Base-by-base conservation (phyloP, 176 grass and related monocot species). In the Lolium rigidum region DNA sequence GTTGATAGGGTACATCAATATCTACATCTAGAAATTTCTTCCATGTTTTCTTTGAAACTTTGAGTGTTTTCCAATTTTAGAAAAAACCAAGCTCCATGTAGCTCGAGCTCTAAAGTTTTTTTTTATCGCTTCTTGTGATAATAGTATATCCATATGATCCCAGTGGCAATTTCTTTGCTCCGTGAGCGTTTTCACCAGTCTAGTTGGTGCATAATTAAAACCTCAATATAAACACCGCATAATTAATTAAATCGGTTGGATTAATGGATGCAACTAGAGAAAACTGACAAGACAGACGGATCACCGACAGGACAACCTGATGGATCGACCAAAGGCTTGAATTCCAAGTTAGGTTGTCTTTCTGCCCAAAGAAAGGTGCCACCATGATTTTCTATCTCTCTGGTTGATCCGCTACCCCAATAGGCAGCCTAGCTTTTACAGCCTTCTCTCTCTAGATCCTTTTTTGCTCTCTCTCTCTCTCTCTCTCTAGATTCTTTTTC, bases 221-320 rank as follows among this genome's bases (percentile, higher is more conserved):
- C 48, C n/a, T 12, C 10, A 50, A 13, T 13, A 13, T 58, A 58
- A 58, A 59, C 57, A 59, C 20, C 20, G 9, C 1, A 5, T 13
- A 16, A 5, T 55, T 58, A 58, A 58, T 20, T 54, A 17, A 54
- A 54, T 17, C 51, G 51, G 15, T 17, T 58, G 56, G 7, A 58
- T 55, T 55, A 55, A 55, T 50, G 48, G 48, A 50, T 55, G 15
- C 56, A 60, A 60, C 3, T 37, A 28, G 63, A 74, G 26, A 8
- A n/a, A n/a, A 50, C 21, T 56, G 50, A 68, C 20, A 17, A 57
- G 28, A 5, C 80, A 26, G 74, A 11, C 18, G 2, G 63, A 60
- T 91, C 90, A 91, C 86, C 86, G 90, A 88, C 89, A 77, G 61
- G 47, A 75, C 72, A 43, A 55, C 7, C 22, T 68, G 74, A 17